A percentile compares a stretch with the other conserved stretches of the same genome.
phyloP scores from a whole-genome alignment of 345 rosid species.

The Cochlearia excelsa region DNA sequence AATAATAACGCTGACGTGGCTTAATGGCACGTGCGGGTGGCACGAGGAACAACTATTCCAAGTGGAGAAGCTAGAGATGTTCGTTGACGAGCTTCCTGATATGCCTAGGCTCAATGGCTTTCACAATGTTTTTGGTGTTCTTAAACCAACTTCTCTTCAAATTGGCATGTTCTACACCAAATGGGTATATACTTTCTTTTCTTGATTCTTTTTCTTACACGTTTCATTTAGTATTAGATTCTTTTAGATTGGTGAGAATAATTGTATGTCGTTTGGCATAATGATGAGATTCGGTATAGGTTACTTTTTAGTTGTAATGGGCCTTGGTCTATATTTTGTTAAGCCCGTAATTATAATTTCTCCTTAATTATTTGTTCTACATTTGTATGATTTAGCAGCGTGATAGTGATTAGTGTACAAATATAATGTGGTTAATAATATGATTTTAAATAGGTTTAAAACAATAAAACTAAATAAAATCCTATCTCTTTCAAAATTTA shows the following conservation, averaged over 20 bases:
- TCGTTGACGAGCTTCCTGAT: constrained; percentile 71
- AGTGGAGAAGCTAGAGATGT: constrained; percentile 53
- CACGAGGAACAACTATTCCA: constrained; percentile 36
- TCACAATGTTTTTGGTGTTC: constrained; percentile 37
- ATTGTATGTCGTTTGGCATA: not conserved
- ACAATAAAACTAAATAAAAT: too few species aligned
- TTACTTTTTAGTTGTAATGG: not conserved
- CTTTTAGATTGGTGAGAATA: constrained; percentile 17
- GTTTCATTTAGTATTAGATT: constrained; percentile 12
- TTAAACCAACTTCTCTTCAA: constrained; percentile 44
- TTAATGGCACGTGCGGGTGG: constrained; percentile 33
- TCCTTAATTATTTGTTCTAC: too few species aligned
- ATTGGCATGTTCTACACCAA: constrained; percentile 75
- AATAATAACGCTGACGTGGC: constrained; percentile 22
- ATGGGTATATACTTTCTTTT: constrained; percentile 50
- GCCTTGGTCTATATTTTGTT: not conserved
- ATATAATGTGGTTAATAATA: too few species aligned
- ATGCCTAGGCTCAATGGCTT: constrained; percentile 70
- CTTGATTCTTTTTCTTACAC: not conserved
- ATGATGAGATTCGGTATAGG: constrained; percentile 9
- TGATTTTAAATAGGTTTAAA: too few species aligned
- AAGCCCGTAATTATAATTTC: not conserved
- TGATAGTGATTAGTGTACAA: too few species aligned
- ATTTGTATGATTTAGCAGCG: too few species aligned
- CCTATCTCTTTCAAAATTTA: too few species aligned